These are phyloP conservation scores for Fraxinus albicans DNA, from an alignment of 305 asterid species.

Conservation along the genomic window DNA sequence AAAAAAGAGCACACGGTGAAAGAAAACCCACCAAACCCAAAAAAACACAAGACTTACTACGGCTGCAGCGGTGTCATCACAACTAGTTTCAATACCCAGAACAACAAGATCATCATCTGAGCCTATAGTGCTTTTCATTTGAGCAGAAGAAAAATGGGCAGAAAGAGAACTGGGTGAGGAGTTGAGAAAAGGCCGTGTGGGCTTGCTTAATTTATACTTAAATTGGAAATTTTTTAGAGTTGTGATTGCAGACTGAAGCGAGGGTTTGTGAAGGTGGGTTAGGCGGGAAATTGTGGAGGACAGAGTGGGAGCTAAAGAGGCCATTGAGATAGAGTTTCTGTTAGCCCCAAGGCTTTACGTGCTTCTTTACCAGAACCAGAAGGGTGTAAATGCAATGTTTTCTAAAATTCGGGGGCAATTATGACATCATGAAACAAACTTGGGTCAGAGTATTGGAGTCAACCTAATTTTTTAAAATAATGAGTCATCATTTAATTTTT, in stretches of 20 bases:
- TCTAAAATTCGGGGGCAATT: neutral
- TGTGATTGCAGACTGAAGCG: conserved; percentile 31
- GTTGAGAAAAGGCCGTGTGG: conserved; percentile 19
- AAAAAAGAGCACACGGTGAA: conserved; percentile 20
- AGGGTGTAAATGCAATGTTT: conserved; percentile 24
- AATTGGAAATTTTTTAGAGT: conserved; percentile 20
- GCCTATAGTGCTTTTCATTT: conserved; percentile 12
- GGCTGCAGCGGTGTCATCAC: conserved; percentile 98
- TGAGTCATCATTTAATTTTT: neutral
- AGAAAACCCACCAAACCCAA: conserved; percentile 17
- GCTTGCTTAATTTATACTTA: conserved; percentile 20
- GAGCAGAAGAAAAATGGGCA: conserved; percentile 32
- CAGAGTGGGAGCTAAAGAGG: conserved; percentile 43
- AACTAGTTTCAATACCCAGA: conserved; percentile 91
- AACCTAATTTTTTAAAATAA: neutral
- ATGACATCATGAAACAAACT: neutral
- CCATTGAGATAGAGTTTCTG: conserved; percentile 35
- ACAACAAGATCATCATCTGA: conserved; percentile 54
- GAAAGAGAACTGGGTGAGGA: conserved; percentile 26
- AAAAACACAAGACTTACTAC: conserved; percentile 50
- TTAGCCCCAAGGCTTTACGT: conserved; percentile 6
- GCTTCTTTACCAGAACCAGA: neutral
- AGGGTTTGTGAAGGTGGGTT: conserved; percentile 35
- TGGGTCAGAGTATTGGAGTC: neutral
- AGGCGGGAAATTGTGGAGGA: conserved; percentile 60